Conservation (phyloP, 208 protist species). For the Porcisia hertigi region DNA sequence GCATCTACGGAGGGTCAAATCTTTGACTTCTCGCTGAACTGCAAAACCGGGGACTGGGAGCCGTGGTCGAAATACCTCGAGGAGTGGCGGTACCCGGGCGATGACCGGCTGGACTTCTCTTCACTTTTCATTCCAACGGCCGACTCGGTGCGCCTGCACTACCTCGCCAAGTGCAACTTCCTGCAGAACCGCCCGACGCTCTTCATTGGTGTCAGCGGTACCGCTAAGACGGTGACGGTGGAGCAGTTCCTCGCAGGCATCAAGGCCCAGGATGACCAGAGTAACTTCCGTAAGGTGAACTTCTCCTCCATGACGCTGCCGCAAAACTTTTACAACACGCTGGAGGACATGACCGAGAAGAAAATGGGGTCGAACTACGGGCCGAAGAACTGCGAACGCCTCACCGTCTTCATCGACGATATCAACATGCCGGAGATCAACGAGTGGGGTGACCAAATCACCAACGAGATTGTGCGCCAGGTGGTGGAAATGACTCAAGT, state of each 20-base stretch:
- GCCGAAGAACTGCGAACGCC: constrained; percentile 89
- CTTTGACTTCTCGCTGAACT: constrained; percentile 96
- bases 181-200: constrained; percentile 85
- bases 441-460: constrained; percentile 95
- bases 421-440: constrained; percentile 97
- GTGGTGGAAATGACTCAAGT: constrained; percentile 89
- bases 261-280: constrained; percentile 72
- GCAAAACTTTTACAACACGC: constrained; percentile 91
- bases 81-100: constrained; percentile 93
- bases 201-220: constrained; percentile 94
- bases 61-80: constrained; percentile 86
- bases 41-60: constrained; percentile 89
- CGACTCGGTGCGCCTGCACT: constrained; percentile 95
- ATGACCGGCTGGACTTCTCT: constrained; percentile 92
- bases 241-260: constrained; percentile 92
- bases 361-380: constrained; percentile 95
- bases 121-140: constrained; percentile 96
- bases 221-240: constrained; percentile 95
- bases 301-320: constrained; percentile 94
- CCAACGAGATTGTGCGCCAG: constrained; percentile 96
- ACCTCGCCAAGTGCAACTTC: constrained; percentile 90
- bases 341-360: constrained; percentile 95
- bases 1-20: constrained; percentile 75
- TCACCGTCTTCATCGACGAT: constrained; percentile 95
- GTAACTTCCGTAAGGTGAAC: constrained; percentile 93